Base-by-base conservation (phyloP, 768 basidiomycete species). In the Strobilomyces confusus region DNA sequence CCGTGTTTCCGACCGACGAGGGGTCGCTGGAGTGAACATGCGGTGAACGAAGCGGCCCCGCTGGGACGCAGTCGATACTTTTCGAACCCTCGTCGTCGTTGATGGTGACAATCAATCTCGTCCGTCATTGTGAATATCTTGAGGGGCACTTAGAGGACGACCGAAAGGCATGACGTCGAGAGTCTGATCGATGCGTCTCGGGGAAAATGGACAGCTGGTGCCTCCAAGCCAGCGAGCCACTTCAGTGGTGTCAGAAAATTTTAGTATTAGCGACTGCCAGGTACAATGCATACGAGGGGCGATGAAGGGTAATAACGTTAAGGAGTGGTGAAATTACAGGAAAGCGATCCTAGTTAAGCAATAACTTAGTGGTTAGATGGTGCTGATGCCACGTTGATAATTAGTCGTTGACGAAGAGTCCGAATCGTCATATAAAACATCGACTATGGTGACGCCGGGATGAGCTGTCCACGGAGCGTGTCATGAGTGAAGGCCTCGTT, bases 401-500 rank as follows among this genome's bases (percentile, higher is more conserved):
- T 36, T 26, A 52, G 4, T 12, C 4, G 5, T 14, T 47, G 5
- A 13, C 25, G 26, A 33, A n/a, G 4, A 47, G 30, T 38, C 19
- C 20, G 9, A 47, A 34, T 25, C 14, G 29, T 9, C 32, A 25
- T 15, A 19, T 6, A 19, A 51, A 20, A 2, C 25, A 33, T 63
- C 43, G 55, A 34, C 33, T 59, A 22, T 12, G 33, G 26, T 14
- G 44, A 23, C 34, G 4, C 33, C 5, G 47, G 51, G 12, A 13
- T n/a, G 15, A 55, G 23, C 14, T 37, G 34, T 45, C 52, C 57
- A 3, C n/a, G 17, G 33, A 60, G 1, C 22, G 48, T 75, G 75
- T 59, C 58, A 33, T n/a, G 41, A 13, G 44, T 56, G 46, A 58
- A 83, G 44, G 63, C 62, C 12, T 70, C 64, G 59, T 89, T 78